Evolutionary conservation across 1,139 yeast species (phyloP).

Genomic region (Eremothecium sinecaudum): DNA sequence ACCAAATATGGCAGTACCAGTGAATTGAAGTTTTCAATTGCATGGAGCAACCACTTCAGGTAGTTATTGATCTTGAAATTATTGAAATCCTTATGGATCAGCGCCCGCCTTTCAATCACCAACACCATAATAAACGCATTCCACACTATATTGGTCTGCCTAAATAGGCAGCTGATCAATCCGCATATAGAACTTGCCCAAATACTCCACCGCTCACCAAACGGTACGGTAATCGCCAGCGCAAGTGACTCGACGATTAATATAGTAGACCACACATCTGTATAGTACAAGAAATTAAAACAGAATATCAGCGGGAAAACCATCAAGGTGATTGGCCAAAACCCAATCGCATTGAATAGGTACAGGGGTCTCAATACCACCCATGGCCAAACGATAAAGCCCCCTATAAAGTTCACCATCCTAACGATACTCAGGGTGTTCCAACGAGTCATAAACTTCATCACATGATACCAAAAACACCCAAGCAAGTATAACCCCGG

Average conservation of each 20-base stretch:
- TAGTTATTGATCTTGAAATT: constrained; percentile 32
- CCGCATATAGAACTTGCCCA: constrained; percentile 40
- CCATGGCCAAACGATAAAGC: constrained; percentile 44
- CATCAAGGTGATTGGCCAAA: constrained; percentile 42
- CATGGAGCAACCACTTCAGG: constrained; percentile 31
- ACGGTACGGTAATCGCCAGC: constrained; percentile 32
- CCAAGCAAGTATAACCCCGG: constrained; percentile 82
- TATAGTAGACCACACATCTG: constrained; percentile 87
- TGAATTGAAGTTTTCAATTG: constrained; percentile 30
- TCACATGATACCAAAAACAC: constrained; percentile 34
- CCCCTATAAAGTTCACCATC: constrained; percentile 55
- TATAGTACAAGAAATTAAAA: constrained; percentile 72
- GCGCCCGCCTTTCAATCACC: constrained; percentile 43
- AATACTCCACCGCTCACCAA: constrained; percentile 29
- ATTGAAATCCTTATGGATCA: constrained; percentile 34
- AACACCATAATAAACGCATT: constrained; percentile 51
- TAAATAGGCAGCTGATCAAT: constrained; percentile 53
- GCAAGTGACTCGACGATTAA: constrained; percentile 47
- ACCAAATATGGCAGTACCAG: constrained; percentile 43
- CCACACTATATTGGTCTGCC: constrained; percentile 94
- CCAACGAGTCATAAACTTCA: constrained; percentile 26
- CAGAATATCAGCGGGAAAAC: constrained; percentile 64
- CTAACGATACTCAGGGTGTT: constrained; percentile 42
- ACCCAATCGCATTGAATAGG: constrained; percentile 35
- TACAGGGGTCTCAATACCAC: constrained; percentile 32